These are phyloP conservation scores for Nicotiana sylvestris DNA, from an alignment of 257 asterid genomes.

Conservation along the genomic window DNA sequence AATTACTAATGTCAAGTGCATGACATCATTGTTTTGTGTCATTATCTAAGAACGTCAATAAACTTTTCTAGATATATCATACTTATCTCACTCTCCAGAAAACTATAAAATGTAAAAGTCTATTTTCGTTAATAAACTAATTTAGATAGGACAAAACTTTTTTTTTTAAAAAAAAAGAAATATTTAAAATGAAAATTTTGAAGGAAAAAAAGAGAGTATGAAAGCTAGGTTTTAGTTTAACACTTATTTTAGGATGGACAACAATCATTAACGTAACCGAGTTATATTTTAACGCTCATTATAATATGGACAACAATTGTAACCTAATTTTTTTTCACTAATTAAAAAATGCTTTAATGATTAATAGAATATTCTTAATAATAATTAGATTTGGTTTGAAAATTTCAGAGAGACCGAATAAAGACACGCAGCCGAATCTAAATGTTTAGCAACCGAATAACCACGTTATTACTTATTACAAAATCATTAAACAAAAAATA, in stretches of 20 bases:
- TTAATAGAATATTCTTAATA: constrained; percentile 11
- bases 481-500: neutral
- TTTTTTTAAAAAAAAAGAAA: neutral
- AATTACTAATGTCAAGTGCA: neutral
- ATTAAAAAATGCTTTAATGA: neutral
- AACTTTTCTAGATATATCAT: neutral
- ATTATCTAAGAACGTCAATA: neutral
- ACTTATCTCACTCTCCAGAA: constrained; percentile 6
- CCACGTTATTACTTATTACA: constrained; percentile 6
- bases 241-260: neutral
- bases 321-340: neutral
- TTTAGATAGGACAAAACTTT: neutral
- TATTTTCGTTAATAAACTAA: neutral
- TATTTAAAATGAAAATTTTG: neutral
- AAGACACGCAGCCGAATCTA: constrained; percentile 2
- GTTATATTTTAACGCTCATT: neutral
- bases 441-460: neutral
- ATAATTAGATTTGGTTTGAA: constrained; percentile 8
- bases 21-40: neutral
- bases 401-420: neutral
- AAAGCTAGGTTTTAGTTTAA: constrained; percentile 7
- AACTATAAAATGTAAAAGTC: neutral
- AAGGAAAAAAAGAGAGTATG: neutral
- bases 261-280: neutral
- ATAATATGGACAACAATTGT: neutral